These are phyloP conservation scores for Fusarium goolgardi DNA, from an alignment of 2,329 filamentous ascomycete species.

Conservation along the genomic window DNA sequence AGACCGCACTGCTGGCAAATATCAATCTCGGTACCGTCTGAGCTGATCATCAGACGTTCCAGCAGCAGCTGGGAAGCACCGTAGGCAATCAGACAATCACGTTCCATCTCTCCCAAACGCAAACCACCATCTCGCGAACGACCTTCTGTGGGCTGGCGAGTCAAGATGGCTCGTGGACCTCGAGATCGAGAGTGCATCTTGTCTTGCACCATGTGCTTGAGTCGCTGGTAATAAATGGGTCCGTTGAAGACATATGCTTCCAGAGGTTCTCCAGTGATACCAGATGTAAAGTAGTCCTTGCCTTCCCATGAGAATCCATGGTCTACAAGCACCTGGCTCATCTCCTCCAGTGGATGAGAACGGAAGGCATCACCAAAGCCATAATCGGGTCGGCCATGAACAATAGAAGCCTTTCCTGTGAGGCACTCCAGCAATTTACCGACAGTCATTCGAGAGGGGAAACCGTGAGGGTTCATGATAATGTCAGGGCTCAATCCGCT, in stretches of 20 bases:
- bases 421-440: constrained; percentile 97
- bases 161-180: constrained; percentile 90
- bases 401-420: constrained; percentile 90
- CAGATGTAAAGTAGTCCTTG: constrained; percentile 95
- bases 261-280: constrained; percentile 92
- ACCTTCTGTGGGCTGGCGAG: constrained; percentile 95
- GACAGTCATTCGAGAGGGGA: constrained; percentile 99
- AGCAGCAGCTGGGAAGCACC: constrained; percentile 92
- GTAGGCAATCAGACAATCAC: constrained; percentile 97
- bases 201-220: constrained; percentile 99
- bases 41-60: constrained; percentile 93
- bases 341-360: constrained; percentile 85
- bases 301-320: constrained; percentile 96
- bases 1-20: constrained; percentile 94
- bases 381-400: constrained; percentile 87
- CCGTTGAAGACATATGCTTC: constrained; percentile 99
- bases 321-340: constrained; percentile 84
- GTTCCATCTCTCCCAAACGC: constrained; percentile 97
- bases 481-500: constrained; percentile 93
- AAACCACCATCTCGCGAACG: constrained; percentile 92
- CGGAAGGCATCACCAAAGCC: constrained; percentile 85
- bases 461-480: constrained; percentile 99
- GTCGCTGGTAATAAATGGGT: constrained; percentile 98
- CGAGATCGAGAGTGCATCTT: constrained; percentile 98
- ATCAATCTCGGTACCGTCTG: constrained; percentile 90